Evolutionary conservation across 345 rosid genomes (phyloP), one percentile per base, ranked within the genome.

Genomic region (Kernera saxatilis): DNA sequence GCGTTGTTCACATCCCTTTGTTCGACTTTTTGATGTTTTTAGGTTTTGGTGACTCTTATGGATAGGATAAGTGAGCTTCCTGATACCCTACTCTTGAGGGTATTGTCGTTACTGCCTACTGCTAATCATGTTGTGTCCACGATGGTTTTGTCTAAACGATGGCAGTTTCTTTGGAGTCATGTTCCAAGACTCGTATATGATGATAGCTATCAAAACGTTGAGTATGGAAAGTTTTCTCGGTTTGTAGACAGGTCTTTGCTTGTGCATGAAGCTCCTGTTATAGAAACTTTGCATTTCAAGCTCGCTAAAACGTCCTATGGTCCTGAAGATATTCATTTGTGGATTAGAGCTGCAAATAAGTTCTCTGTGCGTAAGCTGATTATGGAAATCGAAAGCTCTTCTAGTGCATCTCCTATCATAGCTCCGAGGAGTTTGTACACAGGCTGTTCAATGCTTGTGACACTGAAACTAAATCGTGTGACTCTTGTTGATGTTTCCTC

Each of bases 81-180:
- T 51, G 27, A 51, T 51, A 33, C 13, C 14, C 37, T 66, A 3
- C 49, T 66, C 49, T 39, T 66, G 18, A 36, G 15, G 3, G 21
- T 66, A 50, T 51, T 51, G 45, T 69, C 73, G 27, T 44, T 22
- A 4, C 43, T 44, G 0, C 45, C 73, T 5, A 40, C 3, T 53
- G 23, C 71, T 29, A 43, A 56, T 30, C 55, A 56, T 32, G 64
- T 69, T 6, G 35, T 44, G 18, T 37, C 39, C 18, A 66, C 60
- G 10, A 51, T 50, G 58, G 61, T 51, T 51, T 26, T 51, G 19
- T 66, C 71, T 1, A 66, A 66, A 37, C 49, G 60, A 26, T 66
- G 60, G 60, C 4, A 37, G 26, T 66, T 39, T 36, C 54, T 69
- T 15, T 69, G 65, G 73, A 43, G 19, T 55, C 5, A 7, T 14